phyloP scores from a whole-genome alignment of 73 alveolate genomes.

The Uronychia setigera region DNA sequence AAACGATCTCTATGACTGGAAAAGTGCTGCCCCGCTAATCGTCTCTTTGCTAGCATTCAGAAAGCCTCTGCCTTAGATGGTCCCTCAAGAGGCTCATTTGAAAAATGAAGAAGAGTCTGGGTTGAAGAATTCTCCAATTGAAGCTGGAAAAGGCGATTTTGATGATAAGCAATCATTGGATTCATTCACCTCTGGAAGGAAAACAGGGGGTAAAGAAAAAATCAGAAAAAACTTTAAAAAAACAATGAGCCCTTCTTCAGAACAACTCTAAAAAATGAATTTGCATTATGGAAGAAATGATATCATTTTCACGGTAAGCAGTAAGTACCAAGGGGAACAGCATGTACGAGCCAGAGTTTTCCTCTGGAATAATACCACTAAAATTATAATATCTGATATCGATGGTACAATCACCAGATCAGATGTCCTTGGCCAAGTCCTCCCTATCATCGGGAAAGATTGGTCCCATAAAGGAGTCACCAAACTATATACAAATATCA shows the following conservation, averaged over 20 bases:
- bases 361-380: conserved; percentile 82
- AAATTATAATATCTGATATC: conserved; percentile 92
- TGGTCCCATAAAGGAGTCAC: conserved; percentile 97
- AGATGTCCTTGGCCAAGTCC: conserved; percentile 94
- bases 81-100: conserved; percentile 24
- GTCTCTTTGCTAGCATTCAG: conserved; percentile 85
- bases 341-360: conserved; percentile 75
- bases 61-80: conserved; percentile 72
- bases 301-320: conserved; percentile 74
- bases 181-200: background rate
- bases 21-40: conserved; percentile 88
- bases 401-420: conserved; percentile 98
- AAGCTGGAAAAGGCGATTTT: background rate
- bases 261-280: conserved; percentile 69
- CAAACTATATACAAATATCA: conserved; percentile 72
- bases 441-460: conserved; percentile 92
- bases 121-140: background rate
- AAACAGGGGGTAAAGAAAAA: background rate
- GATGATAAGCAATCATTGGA: background rate
- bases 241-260: conserved; percentile 77
- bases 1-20: conserved; percentile 81
- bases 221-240: conserved; percentile 19
- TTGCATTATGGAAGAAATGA: conserved; percentile 83
- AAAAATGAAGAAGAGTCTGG: conserved; percentile 1
- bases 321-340: conserved; percentile 71